Conservation (phyloP, 1,284 basidiomycete genomes). For the Trichosporon sp. region DNA sequence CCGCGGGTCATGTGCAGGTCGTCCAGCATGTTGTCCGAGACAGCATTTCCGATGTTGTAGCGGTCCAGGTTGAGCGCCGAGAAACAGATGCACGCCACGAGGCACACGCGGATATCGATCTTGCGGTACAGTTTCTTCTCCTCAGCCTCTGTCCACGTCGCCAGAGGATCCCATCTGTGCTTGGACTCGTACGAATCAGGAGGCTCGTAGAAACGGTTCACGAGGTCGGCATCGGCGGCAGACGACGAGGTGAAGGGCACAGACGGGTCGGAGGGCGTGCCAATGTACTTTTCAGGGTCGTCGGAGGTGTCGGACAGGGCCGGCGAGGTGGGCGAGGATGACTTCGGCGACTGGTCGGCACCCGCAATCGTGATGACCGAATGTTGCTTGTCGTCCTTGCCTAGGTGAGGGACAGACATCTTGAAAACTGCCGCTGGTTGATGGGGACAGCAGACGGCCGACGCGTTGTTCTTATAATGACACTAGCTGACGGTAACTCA, state of each 20-base stretch:
- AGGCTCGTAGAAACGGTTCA: constrained; percentile 31
- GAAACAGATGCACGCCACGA: constrained; percentile 40
- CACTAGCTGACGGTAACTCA: background rate
- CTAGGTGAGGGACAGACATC: background rate
- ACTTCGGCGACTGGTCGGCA: background rate
- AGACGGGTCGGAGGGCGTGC: background rate
- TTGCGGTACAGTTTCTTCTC: constrained; percentile 36
- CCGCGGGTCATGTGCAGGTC: constrained; percentile 45
- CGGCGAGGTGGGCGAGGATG: background rate
- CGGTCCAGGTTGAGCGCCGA: constrained; percentile 39
- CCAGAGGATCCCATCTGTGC: constrained; percentile 44
- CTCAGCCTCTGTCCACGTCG: constrained; percentile 47
- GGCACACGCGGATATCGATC: constrained; percentile 30
- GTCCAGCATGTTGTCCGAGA: constrained; percentile 47
- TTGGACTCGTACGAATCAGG: constrained; percentile 40
- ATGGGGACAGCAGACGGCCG: background rate
- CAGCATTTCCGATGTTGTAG: constrained; percentile 36
- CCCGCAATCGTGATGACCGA: background rate
- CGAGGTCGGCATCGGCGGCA: background rate
- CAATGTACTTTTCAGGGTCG: background rate
- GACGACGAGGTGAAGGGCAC: background rate
- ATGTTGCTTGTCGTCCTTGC: background rate
- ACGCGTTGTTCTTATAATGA: background rate
- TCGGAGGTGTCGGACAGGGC: background rate
- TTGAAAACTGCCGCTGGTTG: background rate